Evolutionary conservation across 202 grass and related monocot genomes (phyloP).

Genomic region (Carex arenaria): DNA sequence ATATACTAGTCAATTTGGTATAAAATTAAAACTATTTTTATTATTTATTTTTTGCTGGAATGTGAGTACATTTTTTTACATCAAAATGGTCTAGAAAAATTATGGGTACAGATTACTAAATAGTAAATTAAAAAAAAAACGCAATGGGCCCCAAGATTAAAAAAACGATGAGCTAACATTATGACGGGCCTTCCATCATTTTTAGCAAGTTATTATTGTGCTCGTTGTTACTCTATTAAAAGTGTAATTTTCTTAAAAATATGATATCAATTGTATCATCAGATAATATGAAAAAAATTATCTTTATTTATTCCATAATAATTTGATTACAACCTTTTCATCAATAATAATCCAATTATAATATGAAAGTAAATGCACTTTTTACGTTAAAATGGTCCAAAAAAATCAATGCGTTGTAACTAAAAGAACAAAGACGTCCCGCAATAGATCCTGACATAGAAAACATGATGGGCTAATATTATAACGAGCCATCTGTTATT

Average conservation of each 20-base stretch:
- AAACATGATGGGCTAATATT: not conserved
- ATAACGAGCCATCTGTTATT: not conserved
- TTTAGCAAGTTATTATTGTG: not conserved
- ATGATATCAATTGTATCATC: not conserved
- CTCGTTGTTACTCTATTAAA: not conserved
- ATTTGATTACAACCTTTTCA: too few species aligned
- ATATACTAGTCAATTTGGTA: not conserved
- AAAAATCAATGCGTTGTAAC: not conserved
- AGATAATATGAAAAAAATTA: not conserved
- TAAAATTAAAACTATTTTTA: not conserved
- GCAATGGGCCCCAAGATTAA: not conserved
- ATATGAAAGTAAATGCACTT: not conserved
- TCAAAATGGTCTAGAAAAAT: not conserved
- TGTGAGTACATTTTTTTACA: not conserved
- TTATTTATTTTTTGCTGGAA: not conserved
- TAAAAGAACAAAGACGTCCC: not conserved
- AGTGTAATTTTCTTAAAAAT: not conserved
- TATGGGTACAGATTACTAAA: not conserved
- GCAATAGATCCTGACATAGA: not conserved
- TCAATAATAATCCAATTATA: too few species aligned
- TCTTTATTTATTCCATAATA: too few species aligned
- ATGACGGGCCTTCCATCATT: not conserved
- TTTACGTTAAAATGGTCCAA: not conserved
- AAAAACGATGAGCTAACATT: not conserved
- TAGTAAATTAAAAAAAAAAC: not conserved